Evolutionary conservation across 768 basidiomycete genomes (phyloP).

Genomic region (Russula ochroleuca): DNA sequence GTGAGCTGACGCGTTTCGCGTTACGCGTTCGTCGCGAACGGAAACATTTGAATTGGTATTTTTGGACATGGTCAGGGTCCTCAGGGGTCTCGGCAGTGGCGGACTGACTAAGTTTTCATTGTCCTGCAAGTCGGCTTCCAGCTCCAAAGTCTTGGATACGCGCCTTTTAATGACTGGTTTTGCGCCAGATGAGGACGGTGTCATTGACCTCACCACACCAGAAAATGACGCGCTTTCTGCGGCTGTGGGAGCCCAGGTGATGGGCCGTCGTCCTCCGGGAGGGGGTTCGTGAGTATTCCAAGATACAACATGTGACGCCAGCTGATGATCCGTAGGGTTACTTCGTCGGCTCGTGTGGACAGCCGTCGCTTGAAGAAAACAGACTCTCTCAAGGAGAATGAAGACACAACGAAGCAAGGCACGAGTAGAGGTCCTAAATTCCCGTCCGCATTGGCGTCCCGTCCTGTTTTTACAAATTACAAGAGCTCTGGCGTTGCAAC

Average conservation of each 20-base stretch:
- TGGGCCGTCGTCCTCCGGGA: not conserved
- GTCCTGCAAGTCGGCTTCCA: not conserved
- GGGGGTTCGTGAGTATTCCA: not conserved
- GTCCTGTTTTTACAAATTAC: not conserved
- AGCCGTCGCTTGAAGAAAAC: slow-evolving; percentile 6
- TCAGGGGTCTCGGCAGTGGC: not conserved
- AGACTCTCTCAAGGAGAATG: slow-evolving; percentile 12
- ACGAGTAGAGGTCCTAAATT: not conserved
- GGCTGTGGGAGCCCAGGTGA: not conserved
- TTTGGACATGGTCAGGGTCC: too few relatives aligned
- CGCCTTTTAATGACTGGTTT: not conserved
- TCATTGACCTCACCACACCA: slow-evolving; percentile 26
- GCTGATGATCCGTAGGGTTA: slow-evolving; percentile 1
- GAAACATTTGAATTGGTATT: not conserved
- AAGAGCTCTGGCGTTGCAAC: not conserved
- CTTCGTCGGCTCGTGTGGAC: not conserved
- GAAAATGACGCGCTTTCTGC: slow-evolving; percentile 5
- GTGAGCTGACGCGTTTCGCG: slow-evolving; percentile 16
- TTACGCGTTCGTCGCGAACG: not conserved
- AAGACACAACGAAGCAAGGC: not conserved
- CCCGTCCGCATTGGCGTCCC: not conserved
- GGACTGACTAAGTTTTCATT: not conserved
- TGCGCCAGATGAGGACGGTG: slow-evolving; percentile 14
- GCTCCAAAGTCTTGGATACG: slow-evolving; percentile 17
- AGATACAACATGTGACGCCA: not conserved